phyloP scores from a whole-genome alignment of 2,329 filamentous ascomycete species.

The Penicillium freii region DNA sequence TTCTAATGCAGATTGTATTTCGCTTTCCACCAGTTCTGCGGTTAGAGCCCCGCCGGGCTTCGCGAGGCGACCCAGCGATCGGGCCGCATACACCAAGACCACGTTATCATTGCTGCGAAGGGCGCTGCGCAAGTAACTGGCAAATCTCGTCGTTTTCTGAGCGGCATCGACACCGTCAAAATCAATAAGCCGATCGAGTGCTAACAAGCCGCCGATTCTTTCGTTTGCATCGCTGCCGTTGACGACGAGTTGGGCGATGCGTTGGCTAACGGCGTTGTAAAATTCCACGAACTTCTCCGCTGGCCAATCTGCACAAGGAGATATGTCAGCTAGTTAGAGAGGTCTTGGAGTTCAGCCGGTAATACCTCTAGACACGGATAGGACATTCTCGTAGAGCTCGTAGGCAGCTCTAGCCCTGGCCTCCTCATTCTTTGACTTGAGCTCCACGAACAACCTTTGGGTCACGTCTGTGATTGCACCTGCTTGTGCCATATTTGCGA shows the following conservation, averaged over 20 bases:
- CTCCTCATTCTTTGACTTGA: slow-evolving; percentile 57
- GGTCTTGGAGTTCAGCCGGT: not conserved
- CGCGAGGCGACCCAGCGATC: slow-evolving; percentile 84
- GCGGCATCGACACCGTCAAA: slow-evolving; percentile 94
- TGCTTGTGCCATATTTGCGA: slow-evolving; percentile 47
- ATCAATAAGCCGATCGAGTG: slow-evolving; percentile 88
- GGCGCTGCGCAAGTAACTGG: slow-evolving; percentile 82
- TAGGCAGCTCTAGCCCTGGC: slow-evolving; percentile 49
- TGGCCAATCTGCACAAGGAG: slow-evolving; percentile 61
- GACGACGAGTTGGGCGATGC: slow-evolving; percentile 71
- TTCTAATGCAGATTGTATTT: slow-evolving; percentile 93
- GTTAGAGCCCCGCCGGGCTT: slow-evolving; percentile 90
- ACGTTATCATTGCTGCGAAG: slow-evolving; percentile 86
- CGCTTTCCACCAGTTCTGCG: slow-evolving; percentile 91
- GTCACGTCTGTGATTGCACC: slow-evolving; percentile 49
- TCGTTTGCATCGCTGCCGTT: slow-evolving; percentile 85
- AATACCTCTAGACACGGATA: slow-evolving; percentile 48
- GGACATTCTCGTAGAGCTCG: slow-evolving; percentile 49
- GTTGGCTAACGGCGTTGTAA: slow-evolving; percentile 64
- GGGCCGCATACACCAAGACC: slow-evolving; percentile 86
- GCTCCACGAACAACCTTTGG: slow-evolving; percentile 57
- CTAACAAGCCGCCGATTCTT: slow-evolving; percentile 85
- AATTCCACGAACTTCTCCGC: slow-evolving; percentile 74
- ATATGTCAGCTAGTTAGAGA: slow-evolving; percentile 13
- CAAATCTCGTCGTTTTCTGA: slow-evolving; percentile 91